Evolutionary conservation across 345 rosid genomes (phyloP), one percentile per base, ranked within the genome.

Genomic region (Dimocarpus longan): DNA sequence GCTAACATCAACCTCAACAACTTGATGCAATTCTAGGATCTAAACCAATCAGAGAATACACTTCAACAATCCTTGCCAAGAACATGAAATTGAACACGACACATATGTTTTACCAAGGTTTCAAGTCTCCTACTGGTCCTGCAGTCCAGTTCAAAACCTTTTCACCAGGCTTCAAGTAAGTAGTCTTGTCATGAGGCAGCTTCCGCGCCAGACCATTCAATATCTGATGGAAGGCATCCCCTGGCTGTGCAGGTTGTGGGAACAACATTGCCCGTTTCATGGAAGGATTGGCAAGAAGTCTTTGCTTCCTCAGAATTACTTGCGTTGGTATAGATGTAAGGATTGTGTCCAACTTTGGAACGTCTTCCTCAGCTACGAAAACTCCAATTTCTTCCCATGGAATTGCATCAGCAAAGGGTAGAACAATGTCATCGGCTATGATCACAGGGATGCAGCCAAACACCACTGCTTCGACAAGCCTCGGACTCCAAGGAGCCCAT

Each of bases 401-500:
- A 57, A 95, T 95, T 7, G 99, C 99, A n/a, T 93, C 99, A 1
- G 99, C 98, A 16, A 95, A 93, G 15, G 98, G 99, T 39, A 93
- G 77, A 65, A 95, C 97, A 22, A 95, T 95, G 74, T 96, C 97
- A 63, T 96, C 99, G 4, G 98, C 99, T 84, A 96, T 91, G 80
- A 96, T 96, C 64, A 96, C 92, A 10, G 99, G 99, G 70, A 96
- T 94, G 88, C 99, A 96, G 2, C 99, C 99, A 57, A 96, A 96
- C 46, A 96, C 99, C 71, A 96, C 99, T 4, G 99, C 99, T 89
- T 96, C 99, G 2, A 96, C 99, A 22, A 96, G 83, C 83, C 98
- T 89, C 0, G 99, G 98, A 77, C 99, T 96, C 99, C 99, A 96
- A 2, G 99, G 99, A 0, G 99, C 98, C 99, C 99, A 96, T 0